Base-by-base conservation (phyloP, 2,329 filamentous ascomycete genomes). In the Neophaeococcomyces aloes region DNA sequence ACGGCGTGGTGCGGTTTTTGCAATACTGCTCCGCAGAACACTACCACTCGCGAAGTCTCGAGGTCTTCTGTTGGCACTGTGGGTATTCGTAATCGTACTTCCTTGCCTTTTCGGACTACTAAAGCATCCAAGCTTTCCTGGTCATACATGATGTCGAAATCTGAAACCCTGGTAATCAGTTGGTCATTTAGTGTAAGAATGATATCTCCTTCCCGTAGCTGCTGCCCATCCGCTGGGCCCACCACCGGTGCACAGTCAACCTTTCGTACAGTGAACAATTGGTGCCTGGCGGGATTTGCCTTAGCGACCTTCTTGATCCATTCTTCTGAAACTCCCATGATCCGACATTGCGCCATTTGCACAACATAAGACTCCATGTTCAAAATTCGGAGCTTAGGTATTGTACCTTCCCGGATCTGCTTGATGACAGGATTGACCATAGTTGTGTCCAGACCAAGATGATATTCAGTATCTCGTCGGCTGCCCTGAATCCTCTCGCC, bases 221-320 rank as follows among this genome's bases (percentile, higher is more conserved):
- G 76, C n/a, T 71, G 59, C 15, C 53, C 52, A 11, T 61, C 57
- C 6, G 56, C 56, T 61, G 63, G 59, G 23, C 51, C 49, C 10
- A 58, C 59, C 4, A 65, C 59, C 1, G 68, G 74, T 17, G 76
- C 76, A 35, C 78, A 79, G 55, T 82, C 71, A 48, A 94, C 81
- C 67, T 98, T 98, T 56, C 86, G 83, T 23, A 98, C 86, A 84
- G 98, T 95, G 70, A 98, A 98, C 29, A 98, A 76, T 65, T 98
- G 91, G 60, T 98, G 91, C 46, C 87, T 84, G 39, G 91, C 81
- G 30, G 86, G 83, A 62, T 98, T 95, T 49, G 86, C 86, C 52
- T 80, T 72, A 42, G 91, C 81, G 2, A 95, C 89, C 63, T 86
- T 83, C 55, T 85, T 75, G 56, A 98, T 94, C 91, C 89, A 96